Evolutionary conservation across 2,329 filamentous ascomycete species (phyloP).

Genomic region (Colletotrichum sp.): DNA sequence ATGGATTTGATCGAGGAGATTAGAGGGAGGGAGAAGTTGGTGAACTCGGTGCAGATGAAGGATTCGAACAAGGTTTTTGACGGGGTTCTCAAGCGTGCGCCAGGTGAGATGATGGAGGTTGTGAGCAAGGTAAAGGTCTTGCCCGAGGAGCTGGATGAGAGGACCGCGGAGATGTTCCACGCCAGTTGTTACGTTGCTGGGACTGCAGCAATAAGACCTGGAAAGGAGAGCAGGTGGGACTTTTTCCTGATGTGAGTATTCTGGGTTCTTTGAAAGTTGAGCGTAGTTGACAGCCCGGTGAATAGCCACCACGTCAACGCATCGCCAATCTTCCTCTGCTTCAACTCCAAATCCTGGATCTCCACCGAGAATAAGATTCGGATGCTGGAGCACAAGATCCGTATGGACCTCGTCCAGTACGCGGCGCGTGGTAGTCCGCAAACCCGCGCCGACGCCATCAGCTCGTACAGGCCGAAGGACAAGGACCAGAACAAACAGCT

Average conservation of each 20-base stretch:
- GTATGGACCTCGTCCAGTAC: constrained; percentile 76
- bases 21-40: constrained; percentile 59
- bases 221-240: constrained; percentile 75
- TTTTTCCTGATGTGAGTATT: constrained; percentile 69
- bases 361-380: constrained; percentile 64
- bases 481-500: constrained; percentile 38
- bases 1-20: constrained; percentile 67
- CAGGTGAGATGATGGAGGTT: constrained; percentile 65
- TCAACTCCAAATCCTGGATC: constrained; percentile 68
- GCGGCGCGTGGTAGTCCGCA: constrained; percentile 68
- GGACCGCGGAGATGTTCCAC: constrained; percentile 70
- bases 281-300: not conserved
- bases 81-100: constrained; percentile 68
- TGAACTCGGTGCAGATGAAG: constrained; percentile 48
- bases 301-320: constrained; percentile 76
- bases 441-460: constrained; percentile 63
- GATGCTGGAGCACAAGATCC: constrained; percentile 82
- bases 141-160: constrained; percentile 60
- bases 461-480: constrained; percentile 59
- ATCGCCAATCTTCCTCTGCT: constrained; percentile 72
- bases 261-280: not conserved
- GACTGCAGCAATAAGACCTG: constrained; percentile 64
- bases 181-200: constrained; percentile 54
- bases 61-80: constrained; percentile 71
- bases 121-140: constrained; percentile 62